Base-by-base conservation (phyloP, 176 grass and related monocot species). In the Themeda triandra region DNA sequence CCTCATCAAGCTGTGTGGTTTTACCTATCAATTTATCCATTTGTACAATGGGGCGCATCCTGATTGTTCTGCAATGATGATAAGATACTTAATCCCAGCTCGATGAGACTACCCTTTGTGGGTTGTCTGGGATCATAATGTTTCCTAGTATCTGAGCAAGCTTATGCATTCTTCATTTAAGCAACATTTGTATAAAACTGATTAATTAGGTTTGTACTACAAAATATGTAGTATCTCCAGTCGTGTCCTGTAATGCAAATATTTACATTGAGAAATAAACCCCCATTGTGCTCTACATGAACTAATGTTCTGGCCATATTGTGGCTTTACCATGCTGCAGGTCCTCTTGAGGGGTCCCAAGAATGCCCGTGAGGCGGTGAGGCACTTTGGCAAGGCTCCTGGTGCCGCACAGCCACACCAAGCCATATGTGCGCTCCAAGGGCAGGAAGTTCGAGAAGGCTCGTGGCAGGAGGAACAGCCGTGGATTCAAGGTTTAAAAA, bases 351-450 rank as follows among this genome's bases (percentile, higher is more conserved):
- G 92, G 84, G 89, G 92, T 12, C 92, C 92, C 31, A 94, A 94
- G 92, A 94, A 94, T 32, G 92, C 92, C 36, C 92, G 92, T 76
- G 92, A 94, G 63, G 92, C 90, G 0, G 90, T 92, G 18, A 88
- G 29, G 82, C 92, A 94, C 84, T 94, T 94, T 0, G 92, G 92
- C 30, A 91, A 91, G 73, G 92, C 92, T 48, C 92, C 92, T 79
- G 92, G 92, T 94, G 65, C 92, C 89, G 1, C 89, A 94, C 84
- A 94, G 92, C 87, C 87, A 92, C 81, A 94, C 92, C 13, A 94
- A 94, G 82, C 92, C 92, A 0, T 94, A 94, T 0, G 92, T 94
- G 23, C 89, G 92, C 77, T 81, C 92, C 41, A 94, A 94, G 87
- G 92, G 92, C 31, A 88, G 87, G 68, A 94, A 94, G 77, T 94